Evolutionary conservation across 768 basidiomycete genomes (phyloP).

Genomic region (Suillus tomentosus): DNA sequence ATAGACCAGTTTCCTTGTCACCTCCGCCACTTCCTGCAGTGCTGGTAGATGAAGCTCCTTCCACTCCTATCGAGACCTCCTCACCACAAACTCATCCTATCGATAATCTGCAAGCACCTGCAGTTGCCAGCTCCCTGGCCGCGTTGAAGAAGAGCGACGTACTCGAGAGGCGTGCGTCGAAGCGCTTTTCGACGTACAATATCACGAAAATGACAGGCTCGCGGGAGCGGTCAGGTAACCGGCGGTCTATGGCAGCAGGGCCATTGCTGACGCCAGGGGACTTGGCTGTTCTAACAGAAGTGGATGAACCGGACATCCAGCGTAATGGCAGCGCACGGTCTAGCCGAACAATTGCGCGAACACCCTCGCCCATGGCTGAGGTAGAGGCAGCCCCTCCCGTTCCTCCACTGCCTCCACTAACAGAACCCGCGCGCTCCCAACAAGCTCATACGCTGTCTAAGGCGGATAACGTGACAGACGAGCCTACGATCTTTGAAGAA

Average conservation of each 20-base stretch:
- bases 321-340: slow-evolving; percentile 12
- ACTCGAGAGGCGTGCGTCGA: slow-evolving; percentile 89
- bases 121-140: slow-evolving; percentile 79
- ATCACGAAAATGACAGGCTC: slow-evolving; percentile 89
- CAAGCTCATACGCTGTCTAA: slow-evolving; percentile 12
- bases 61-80: slow-evolving; percentile 23
- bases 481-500: slow-evolving; percentile 24
- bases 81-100: slow-evolving; percentile 40
- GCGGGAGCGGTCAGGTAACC: slow-evolving; percentile 58
- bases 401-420: slow-evolving; percentile 51
- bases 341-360: slow-evolving; percentile 34
- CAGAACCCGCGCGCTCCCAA: slow-evolving; percentile 36
- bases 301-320: slow-evolving; percentile 50
- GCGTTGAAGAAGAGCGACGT: slow-evolving; percentile 86
- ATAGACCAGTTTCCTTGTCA: slow-evolving; percentile 56
- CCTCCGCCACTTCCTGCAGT: slow-evolving; percentile 50
- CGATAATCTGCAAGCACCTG: slow-evolving; percentile 50
- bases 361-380: slow-evolving; percentile 35
- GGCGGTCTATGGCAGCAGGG: slow-evolving; percentile 67
- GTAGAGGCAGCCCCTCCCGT: slow-evolving; percentile 36
- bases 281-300: slow-evolving; percentile 72
- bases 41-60: slow-evolving; percentile 37
- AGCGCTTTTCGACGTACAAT: slow-evolving; percentile 94
- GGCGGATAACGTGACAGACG: slow-evolving; percentile 5
- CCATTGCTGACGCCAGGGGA: slow-evolving; percentile 69